phyloP scores from a whole-genome alignment of 129 eudicot genomes.

The Cynara cardunculus region DNA sequence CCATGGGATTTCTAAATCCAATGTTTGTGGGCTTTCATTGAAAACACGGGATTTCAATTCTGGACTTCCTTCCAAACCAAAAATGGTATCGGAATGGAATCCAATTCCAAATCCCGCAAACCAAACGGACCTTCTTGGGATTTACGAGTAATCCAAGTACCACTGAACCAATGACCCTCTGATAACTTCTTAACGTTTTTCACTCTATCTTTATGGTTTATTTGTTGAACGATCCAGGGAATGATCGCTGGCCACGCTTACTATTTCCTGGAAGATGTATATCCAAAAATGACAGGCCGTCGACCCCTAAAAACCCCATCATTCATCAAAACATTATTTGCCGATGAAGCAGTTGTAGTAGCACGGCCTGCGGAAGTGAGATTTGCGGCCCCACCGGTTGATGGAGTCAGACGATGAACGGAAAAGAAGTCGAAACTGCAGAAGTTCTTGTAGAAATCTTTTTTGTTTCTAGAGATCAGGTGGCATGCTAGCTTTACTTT shows the following conservation, averaged over 20 bases:
- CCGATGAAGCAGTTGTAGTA: conserved; percentile 82
- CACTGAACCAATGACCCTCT: background rate
- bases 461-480: conserved; percentile 17
- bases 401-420: conserved; percentile 37
- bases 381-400: conserved; percentile 85
- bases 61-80: background rate
- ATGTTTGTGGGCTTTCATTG: background rate
- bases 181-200: background rate
- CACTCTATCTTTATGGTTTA: background rate
- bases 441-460: conserved; percentile 23
- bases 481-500: conserved; percentile 21
- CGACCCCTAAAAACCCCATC: conserved; percentile 83
- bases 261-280: conserved; percentile 89
- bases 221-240: conserved; percentile 46
- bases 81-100: background rate
- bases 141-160: background rate
- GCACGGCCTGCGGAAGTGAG: conserved; percentile 77
- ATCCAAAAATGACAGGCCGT: conserved; percentile 88
- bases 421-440: background rate
- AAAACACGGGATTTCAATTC: background rate
- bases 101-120: background rate
- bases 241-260: conserved; percentile 99
- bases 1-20: background rate
- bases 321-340: conserved; percentile 63
- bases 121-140: background rate